Conservation (phyloP, 2,329 filamentous ascomycete genomes). For the Botrytis hyacinthi region DNA sequence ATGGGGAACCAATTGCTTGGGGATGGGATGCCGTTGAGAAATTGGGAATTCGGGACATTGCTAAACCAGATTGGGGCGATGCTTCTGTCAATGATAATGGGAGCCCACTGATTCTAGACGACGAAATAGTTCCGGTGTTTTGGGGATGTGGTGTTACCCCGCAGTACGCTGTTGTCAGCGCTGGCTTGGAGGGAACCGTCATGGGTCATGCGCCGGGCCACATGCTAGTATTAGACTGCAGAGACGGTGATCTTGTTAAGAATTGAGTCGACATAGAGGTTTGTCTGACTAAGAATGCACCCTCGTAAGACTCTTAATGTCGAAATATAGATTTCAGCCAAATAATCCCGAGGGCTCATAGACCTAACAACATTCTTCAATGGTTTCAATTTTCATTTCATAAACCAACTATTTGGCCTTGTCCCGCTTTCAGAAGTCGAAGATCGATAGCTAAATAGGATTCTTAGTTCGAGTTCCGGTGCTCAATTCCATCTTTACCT, state of each 20-base stretch:
- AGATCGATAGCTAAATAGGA: background rate
- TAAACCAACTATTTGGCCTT: background rate
- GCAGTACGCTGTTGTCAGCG: constrained; percentile 60
- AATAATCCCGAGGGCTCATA: background rate
- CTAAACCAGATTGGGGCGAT: constrained; percentile 57
- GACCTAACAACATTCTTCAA: background rate
- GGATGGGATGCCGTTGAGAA: constrained; percentile 55
- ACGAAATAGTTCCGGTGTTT: constrained; percentile 54
- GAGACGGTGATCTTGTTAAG: constrained; percentile 28
- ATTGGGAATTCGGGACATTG: constrained; percentile 55
- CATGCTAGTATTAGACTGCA: constrained; percentile 57
- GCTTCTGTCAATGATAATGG: constrained; percentile 39
- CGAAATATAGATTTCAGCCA: background rate
- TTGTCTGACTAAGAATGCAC: background rate
- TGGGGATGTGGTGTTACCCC: constrained; percentile 68
- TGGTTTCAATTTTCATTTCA: background rate
- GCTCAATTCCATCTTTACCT: background rate
- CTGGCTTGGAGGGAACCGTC: constrained; percentile 51
- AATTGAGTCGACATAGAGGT: background rate
- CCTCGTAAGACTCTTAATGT: background rate
- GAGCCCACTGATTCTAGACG: constrained; percentile 33
- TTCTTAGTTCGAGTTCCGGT: background rate
- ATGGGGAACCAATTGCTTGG: constrained; percentile 65
- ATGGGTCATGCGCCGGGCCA: constrained; percentile 62
- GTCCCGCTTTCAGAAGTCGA: background rate